Percentiles rank a stretch among this genome's conserved stretches.
Conservation (phyloP, 805 yeast genomes). For the Candida hungchunana region DNA sequence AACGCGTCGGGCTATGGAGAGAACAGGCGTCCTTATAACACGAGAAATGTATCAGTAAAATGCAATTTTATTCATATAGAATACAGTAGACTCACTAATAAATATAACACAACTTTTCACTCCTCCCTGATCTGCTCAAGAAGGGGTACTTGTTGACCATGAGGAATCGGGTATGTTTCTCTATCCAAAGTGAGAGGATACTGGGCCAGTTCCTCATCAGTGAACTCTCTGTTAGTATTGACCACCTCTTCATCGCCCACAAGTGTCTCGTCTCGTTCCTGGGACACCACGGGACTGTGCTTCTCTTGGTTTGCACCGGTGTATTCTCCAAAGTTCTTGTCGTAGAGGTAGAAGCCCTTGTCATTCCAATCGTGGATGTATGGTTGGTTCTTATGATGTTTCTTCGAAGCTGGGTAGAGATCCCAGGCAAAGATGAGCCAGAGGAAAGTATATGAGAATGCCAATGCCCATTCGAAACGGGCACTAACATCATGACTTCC, state of each 20-base stretch:
- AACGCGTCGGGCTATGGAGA: no score
- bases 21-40: no score
- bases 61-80: no score
- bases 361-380: conserved; percentile 24
- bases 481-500: conserved; percentile 30
- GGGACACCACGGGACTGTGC: background rate
- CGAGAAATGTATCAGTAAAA: no score
- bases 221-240: conserved; percentile 17
- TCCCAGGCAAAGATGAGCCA: conserved; percentile 64
- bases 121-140: conserved; percentile 1
- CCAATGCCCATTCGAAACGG: conserved; percentile 76
- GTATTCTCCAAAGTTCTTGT: conserved; percentile 16
- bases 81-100: no score
- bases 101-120: no score
- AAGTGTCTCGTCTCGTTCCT: conserved; percentile 8
- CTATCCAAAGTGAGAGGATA: conserved; percentile 18
- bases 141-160: conserved; percentile 20
- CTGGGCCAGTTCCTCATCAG: conserved; percentile 21
- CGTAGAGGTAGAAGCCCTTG: conserved; percentile 24
- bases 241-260: conserved; percentile 4
- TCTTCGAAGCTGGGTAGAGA: conserved; percentile 57
- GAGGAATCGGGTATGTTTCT: conserved; percentile 24
- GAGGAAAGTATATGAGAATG: conserved; percentile 79
- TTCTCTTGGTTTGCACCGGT: conserved; percentile 5
- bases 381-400: conserved; percentile 22